Conservation (phyloP, 345 rosid species). For the Crucihimalaya himalaica region DNA sequence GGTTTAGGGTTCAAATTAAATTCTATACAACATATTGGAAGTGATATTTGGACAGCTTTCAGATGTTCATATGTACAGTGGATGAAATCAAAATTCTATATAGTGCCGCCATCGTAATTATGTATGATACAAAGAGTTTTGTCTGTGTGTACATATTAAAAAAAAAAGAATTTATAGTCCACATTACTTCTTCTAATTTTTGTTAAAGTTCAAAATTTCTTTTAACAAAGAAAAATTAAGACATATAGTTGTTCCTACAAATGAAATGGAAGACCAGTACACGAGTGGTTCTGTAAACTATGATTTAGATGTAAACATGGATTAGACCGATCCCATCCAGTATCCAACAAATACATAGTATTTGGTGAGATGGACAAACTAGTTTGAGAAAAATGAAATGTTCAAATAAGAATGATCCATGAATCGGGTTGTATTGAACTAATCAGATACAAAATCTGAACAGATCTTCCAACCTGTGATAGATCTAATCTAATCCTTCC, state of each 20-base stretch:
- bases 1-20: background rate
- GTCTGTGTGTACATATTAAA: background rate
- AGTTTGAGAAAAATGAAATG: slow-evolving; percentile 9
- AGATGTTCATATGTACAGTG: background rate
- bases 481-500: slow-evolving; percentile 36
- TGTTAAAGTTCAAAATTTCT: background rate
- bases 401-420: slow-evolving; percentile 2
- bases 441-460: slow-evolving; percentile 35
- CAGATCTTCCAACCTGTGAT: slow-evolving; percentile 44
- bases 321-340: background rate
- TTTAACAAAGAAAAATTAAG: background rate
- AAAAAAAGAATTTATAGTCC: too few relatives aligned
- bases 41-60: too few relatives aligned
- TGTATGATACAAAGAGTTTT: background rate
- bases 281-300: background rate
- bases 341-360: too few relatives aligned
- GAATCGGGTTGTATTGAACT: slow-evolving; percentile 24
- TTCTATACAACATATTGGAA: background rate
- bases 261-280: background rate
- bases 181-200: too few relatives aligned
- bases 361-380: background rate
- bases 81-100: background rate
- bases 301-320: background rate
- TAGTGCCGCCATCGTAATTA: background rate
- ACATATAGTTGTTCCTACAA: background rate